Base-by-base conservation (phyloP, 202 grass and related monocot genomes). In the Saccharum hybrid region DNA sequence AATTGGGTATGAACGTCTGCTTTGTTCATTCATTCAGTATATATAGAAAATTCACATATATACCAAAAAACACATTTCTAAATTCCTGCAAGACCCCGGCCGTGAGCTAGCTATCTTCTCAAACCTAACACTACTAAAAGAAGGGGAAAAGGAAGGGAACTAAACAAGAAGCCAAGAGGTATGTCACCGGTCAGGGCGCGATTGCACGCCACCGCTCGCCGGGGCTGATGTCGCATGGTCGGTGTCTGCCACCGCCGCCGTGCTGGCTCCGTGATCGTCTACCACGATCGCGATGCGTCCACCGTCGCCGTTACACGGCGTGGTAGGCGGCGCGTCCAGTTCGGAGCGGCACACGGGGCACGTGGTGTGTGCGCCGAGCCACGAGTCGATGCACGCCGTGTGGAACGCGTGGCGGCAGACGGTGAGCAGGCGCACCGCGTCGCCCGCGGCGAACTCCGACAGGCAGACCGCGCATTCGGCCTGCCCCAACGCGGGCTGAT, bases 391-490 rank as follows among this genome's bases (percentile, higher is more conserved):
- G 85, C 94, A 97, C 18, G 81, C 19, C 18, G 83, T 61, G 79
- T 97, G 94, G 84, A 92, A 97, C 37, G 82, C 87, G 82, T 97
- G 94, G 60, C 87, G 85, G 87, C 94, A 97, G 40, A 86, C 94
- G 5, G 89, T 87, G 57, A 97, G 91, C 74, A 90, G 60, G 63
- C 87, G 87, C 70, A 97, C 85, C 71, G 81, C 63, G 72, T 94
- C 89, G 21, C 90, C 82, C 7, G 54, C 66, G 61, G 81, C 51
- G 90, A 92, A 97, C 75, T 97, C 91, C 33, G 87, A 88, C 37
- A 97, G 83, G 83, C 94, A 97, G 46, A 97, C 90, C 5, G 89
- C 89, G 82, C 94, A 97, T 69, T 97, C 94, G 13, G 71, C 18
- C 56, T 62, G 33, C 72, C 72, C 51, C 75, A 82, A 3, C 70